Base-by-base conservation (phyloP, 306 rosid genomes). In the Ormosia emarginata region DNA sequence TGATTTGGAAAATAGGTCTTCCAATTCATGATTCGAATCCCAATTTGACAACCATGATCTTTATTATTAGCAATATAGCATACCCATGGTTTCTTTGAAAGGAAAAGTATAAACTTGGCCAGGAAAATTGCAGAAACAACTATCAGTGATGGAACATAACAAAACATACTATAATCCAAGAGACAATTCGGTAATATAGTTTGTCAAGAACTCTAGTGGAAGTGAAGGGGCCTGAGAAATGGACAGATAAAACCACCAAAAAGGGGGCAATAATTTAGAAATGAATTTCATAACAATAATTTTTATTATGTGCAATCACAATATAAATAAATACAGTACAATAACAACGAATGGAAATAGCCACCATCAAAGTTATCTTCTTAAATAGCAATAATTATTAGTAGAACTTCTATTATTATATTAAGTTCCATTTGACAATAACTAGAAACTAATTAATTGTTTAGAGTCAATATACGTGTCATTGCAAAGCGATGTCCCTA, bases 51-150 rank as follows among this genome's bases (percentile, higher is more conserved):
- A n/a, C n/a, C 52, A 40, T 32, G 12, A 37, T 66, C 12, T 59
- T 15, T 18, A 24, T 43, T 13, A 65, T 15, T 43, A 58, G 74
- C 56, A 70, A 1, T 24, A 24, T 24, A 24, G 43, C 89, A 13
- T 88, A 95, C 99, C 98, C 99, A 95, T 66, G 98, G 99, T 89
- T 84, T 93, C 77, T 77, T 84, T 11, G 92, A 80, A 24, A 98
- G 98, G 65, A 37, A 43, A 56, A 92, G 92, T 3, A 92, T 65
- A 67, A 85, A 95, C 34, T 85, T 92, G 39, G 97, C 97, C 77
- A 95, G 81, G 90, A 95, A 95, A 67, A 95, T 92, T 3, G 98
- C 92, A 7, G 99, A 90, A 41, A 96, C 97, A 30, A 98, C 98
- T 17, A 91, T 37, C 1, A 90, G 88, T 40, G 99, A 93, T 4